Evolutionary conservation across 129 eudicot species (phyloP).

Genomic region (Logfia minima): DNA sequence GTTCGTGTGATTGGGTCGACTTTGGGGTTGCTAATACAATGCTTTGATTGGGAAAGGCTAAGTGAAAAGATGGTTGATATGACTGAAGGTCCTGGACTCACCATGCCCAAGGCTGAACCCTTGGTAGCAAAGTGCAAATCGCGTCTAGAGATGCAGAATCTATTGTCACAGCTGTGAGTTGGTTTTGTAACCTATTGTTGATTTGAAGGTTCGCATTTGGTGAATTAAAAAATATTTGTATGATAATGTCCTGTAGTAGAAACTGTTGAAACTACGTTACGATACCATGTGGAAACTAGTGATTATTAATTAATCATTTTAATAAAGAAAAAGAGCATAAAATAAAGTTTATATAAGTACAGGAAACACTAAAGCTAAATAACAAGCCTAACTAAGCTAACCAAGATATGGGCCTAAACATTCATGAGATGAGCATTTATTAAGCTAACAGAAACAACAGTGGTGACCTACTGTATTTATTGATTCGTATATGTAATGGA

Average conservation of each 20-base stretch:
- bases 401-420: no score
- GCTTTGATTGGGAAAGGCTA: constrained; percentile 67
- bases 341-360: no score
- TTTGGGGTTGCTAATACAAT: constrained; percentile 59
- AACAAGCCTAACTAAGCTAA: no score
- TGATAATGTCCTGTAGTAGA: background rate
- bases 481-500: no score
- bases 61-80: constrained; percentile 53
- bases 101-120: constrained; percentile 49
- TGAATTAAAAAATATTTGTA: background rate
- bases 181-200: background rate
- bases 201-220: background rate
- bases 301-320: no score
- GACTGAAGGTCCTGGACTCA: constrained; percentile 49
- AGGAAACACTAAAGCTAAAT: no score
- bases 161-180: constrained; percentile 10
- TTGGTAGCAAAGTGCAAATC: constrained; percentile 53
- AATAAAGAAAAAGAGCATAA: no score
- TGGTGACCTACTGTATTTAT: no score
- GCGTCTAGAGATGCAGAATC: constrained; percentile 26
- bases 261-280: no score
- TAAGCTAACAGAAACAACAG: no score
- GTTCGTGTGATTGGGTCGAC: constrained; percentile 50
- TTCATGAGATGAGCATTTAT: no score
- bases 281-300: no score